Conservation (phyloP, 1,284 basidiomycete species). For the Puccinia coronata region DNA sequence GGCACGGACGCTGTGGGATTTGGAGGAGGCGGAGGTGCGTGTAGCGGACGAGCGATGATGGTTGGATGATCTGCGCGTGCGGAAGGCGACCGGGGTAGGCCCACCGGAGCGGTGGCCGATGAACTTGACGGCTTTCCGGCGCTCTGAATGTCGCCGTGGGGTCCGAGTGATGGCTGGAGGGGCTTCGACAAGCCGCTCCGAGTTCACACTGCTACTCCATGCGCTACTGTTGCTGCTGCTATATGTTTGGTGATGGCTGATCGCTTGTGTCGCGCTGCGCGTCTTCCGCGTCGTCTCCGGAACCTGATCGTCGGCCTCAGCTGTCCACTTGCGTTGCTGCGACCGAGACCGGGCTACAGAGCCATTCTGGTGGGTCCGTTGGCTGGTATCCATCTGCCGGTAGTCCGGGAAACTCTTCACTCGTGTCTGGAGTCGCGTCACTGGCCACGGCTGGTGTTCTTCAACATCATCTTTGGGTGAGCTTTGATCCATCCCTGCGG, state of each 20-base stretch:
- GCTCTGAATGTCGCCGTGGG: neutral
- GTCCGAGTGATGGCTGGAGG: neutral
- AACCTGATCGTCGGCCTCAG: neutral
- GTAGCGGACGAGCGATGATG: conserved; percentile 6
- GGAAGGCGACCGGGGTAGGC: conserved; percentile 23
- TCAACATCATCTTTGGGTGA: neutral
- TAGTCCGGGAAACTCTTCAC: conserved; percentile 24
- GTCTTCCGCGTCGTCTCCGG: neutral
- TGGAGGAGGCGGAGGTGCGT: neutral
- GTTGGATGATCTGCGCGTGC: conserved; percentile 25
- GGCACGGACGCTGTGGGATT: neutral
- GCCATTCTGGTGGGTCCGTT: neutral
- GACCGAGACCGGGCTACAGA: neutral
- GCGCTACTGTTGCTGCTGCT: conserved; percentile 33
- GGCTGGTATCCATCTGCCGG: neutral
- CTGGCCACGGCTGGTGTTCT: neutral
- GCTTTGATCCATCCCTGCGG: neutral
- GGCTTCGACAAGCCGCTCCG: neutral
- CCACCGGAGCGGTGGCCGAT: conserved; percentile 1
- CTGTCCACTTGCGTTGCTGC: neutral
- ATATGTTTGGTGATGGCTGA: neutral
- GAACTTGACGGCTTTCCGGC: conserved; percentile 4
- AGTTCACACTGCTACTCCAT: conserved; percentile 27
- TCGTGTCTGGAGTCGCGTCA: conserved; percentile 14
- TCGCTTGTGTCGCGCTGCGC: conserved; percentile 15